A percentile compares a stretch with the other conserved stretches of the same genome.
phyloP scores from a whole-genome alignment of 2,329 filamentous ascomycete genomes.

The Monosporascus sp. region DNA sequence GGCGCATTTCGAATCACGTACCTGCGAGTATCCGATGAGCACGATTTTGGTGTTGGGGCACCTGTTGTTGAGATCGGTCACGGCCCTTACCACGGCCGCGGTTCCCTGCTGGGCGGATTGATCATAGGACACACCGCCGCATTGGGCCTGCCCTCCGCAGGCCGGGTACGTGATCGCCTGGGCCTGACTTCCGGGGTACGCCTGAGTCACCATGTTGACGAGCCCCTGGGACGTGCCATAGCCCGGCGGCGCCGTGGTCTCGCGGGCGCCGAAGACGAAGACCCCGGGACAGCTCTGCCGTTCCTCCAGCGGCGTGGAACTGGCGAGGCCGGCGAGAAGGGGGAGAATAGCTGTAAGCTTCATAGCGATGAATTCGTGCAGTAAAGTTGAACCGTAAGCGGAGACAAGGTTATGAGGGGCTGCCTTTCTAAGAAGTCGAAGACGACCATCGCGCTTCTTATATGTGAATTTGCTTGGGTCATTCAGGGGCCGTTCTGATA shows the following conservation, averaged over 20 bases:
- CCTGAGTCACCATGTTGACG: conserved; percentile 37
- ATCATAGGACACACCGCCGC: conserved; percentile 50
- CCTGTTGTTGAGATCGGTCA: conserved; percentile 47
- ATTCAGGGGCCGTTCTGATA: not conserved
- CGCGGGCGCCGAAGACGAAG: conserved; percentile 46
- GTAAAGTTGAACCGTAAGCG: not conserved
- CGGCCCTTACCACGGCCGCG: conserved; percentile 47
- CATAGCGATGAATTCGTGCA: not conserved
- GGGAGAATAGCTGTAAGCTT: not conserved
- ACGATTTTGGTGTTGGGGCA: conserved; percentile 55
- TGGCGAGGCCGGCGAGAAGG: not conserved
- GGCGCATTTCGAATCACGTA: not conserved
- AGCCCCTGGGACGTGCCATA: conserved; percentile 39
- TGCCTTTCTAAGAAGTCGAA: not conserved
- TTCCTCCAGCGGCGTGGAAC: conserved; percentile 5
- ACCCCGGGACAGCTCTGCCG: conserved; percentile 37
- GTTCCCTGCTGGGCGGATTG: conserved; percentile 50
- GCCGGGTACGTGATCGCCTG: conserved; percentile 49
- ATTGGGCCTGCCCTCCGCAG: conserved; percentile 50
- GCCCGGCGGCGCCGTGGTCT: conserved; percentile 40
- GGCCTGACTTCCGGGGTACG: conserved; percentile 40
- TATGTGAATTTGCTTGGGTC: not conserved
- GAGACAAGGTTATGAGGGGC: not conserved
- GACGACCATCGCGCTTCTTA: not conserved
- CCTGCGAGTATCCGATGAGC: conserved; percentile 58